A percentile compares a stretch with the other conserved stretches of the same genome.
These are phyloP conservation scores for Thraustochytrium sp. DNA, from an alignment of 352 stramenopile genomes.

Conservation along the genomic window DNA sequence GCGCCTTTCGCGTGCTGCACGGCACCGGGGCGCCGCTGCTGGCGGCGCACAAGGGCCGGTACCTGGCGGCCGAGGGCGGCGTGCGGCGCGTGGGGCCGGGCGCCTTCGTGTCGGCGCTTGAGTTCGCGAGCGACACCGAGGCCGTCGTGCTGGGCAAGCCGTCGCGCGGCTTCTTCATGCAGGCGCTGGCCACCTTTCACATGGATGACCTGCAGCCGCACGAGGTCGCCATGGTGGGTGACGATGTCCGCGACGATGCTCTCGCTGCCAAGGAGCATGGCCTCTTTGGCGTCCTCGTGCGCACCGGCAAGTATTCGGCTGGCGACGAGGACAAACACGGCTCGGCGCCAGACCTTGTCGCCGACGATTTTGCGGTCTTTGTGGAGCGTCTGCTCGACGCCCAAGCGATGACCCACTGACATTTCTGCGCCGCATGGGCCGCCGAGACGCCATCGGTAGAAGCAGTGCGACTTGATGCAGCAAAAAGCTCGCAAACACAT, in stretches of 20 bases:
- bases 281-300: conserved; percentile 6
- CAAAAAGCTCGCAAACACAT: too few relatives aligned
- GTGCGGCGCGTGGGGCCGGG: not conserved
- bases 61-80: not conserved
- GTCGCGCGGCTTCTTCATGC: conserved; percentile 20
- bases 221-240: conserved; percentile 35
- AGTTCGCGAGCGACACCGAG: conserved; percentile 20
- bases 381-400: not conserved
- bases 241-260: conserved; percentile 40
- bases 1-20: conserved; percentile 16
- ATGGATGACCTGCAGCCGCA: not conserved
- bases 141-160: conserved; percentile 31
- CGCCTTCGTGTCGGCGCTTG: conserved; percentile 19
- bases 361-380: conserved; percentile 1
- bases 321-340: conserved; percentile 23
- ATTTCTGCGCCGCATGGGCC: too few relatives aligned
- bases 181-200: not conserved
- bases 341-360: not conserved
- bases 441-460: too few relatives aligned
- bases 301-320: not conserved
- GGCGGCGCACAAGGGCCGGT: conserved; percentile 30
- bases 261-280: conserved; percentile 8
- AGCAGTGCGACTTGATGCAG: too few relatives aligned
- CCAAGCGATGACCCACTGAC: not conserved
- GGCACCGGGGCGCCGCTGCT: not conserved